Percentiles rank a stretch among this genome's conserved stretches.
Conservation (phyloP, 192 early-diverging fungal species). For the Kappamyces sp. region DNA sequence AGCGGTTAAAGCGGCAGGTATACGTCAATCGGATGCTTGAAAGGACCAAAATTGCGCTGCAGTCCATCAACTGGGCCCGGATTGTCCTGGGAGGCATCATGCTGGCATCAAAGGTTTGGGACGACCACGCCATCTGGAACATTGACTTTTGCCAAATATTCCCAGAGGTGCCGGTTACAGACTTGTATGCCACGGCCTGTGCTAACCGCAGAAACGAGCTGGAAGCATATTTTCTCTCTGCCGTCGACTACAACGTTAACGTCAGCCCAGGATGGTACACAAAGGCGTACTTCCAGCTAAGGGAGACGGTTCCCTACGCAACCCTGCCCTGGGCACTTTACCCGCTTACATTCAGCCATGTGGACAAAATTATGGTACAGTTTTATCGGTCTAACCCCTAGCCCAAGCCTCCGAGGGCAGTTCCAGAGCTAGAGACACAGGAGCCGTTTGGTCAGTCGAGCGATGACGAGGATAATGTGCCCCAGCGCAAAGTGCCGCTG, state of each 20-base stretch:
- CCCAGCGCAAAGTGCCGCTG: no score
- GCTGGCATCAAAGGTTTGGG: conserved; percentile 83
- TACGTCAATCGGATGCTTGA: conserved; percentile 70
- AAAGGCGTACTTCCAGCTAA: conserved; percentile 55
- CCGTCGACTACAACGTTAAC: conserved; percentile 60
- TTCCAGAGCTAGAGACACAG: no score
- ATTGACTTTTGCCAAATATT: conserved; percentile 73
- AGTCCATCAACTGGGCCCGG: conserved; percentile 49
- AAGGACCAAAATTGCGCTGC: conserved; percentile 50
- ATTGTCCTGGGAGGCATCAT: conserved; percentile 56
- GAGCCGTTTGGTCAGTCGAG: no score
- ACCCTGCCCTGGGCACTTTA: conserved; percentile 21
- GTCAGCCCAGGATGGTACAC: conserved; percentile 63
- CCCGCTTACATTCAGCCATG: conserved; percentile 17
- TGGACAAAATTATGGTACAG: conserved; percentile 15
- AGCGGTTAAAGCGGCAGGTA: conserved; percentile 22
- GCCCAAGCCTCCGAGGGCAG: no score
- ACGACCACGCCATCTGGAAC: conserved; percentile 82
- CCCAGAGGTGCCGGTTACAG: conserved; percentile 59
- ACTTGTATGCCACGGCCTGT: conserved; percentile 43
- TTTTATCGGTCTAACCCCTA: no score
- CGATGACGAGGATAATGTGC: no score
- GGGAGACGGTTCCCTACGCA: conserved; percentile 38
- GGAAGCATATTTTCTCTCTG: conserved; percentile 57
- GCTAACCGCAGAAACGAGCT: conserved; percentile 51